phyloP scores from a whole-genome alignment of 305 asterid genomes.

The Ilex paraguariensis region DNA sequence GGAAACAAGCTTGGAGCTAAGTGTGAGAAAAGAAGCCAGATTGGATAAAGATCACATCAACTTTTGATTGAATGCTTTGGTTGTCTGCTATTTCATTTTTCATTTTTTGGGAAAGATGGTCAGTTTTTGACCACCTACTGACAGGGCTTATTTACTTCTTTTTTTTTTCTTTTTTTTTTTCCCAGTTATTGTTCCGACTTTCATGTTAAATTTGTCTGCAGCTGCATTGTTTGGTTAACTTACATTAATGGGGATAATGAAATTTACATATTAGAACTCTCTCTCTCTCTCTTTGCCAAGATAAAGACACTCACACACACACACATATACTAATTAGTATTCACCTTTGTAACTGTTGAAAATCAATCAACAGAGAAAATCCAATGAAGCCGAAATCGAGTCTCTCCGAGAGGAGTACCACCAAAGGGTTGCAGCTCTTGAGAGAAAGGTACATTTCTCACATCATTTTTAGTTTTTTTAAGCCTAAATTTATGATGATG shows the following conservation, averaged over 20 bases:
- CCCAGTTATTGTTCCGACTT: not conserved
- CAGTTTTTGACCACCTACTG: not conserved
- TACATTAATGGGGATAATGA: not conserved
- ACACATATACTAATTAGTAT: not conserved
- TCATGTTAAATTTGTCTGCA: not conserved
- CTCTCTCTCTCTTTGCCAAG: too few relatives aligned
- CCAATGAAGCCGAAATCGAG: conserved; percentile 76
- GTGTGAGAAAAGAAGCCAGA: too few relatives aligned
- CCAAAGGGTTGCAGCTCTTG: conserved; percentile 77
- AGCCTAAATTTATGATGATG: too few relatives aligned
- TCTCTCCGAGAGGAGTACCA: conserved; percentile 88
- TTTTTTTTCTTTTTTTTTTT: not conserved
- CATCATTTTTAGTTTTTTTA: conserved; percentile 11
- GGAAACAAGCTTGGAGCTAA: too few relatives aligned
- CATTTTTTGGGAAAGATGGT: not conserved
- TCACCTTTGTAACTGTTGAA: conserved; percentile 20
- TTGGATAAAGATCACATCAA: not conserved
- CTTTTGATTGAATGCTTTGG: not conserved
- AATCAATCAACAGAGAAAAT: conserved; percentile 47
- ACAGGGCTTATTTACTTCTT: not conserved
- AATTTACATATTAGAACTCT: too few relatives aligned
- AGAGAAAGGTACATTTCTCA: conserved; percentile 62
- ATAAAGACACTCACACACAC: too few relatives aligned
- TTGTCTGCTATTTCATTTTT: not conserved
- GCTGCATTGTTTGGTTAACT: not conserved